phyloP scores from a whole-genome alignment of 352 stramenopile species.

The Phytophthora ramorum region DNA sequence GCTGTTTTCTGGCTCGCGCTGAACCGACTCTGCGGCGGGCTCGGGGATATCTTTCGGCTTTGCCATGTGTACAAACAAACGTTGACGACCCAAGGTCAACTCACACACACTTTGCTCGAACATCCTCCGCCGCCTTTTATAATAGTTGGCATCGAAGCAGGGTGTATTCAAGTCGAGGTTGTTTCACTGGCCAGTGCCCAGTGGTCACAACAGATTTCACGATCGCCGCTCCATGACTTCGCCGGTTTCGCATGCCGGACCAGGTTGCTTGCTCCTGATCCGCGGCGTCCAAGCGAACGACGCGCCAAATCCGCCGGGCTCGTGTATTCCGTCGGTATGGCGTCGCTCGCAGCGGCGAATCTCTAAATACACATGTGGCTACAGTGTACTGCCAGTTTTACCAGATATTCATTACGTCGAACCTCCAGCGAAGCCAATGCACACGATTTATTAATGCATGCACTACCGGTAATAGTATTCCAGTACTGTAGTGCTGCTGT shows the following conservation, averaged over 20 bases:
- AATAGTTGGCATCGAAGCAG: constrained; percentile 3
- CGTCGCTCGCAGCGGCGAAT: not conserved
- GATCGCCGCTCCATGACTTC: not conserved
- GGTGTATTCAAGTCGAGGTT: not conserved
- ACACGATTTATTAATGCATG: too few relatives aligned
- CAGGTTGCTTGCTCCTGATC: not conserved
- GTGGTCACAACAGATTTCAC: constrained; percentile 13
- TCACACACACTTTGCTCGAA: not conserved
- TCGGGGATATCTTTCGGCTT: constrained; percentile 24
- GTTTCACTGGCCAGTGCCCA: constrained; percentile 6
- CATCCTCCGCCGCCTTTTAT: not conserved
- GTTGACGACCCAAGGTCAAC: constrained; percentile 18
- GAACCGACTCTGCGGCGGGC: constrained; percentile 13
- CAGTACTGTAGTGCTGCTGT: not conserved
- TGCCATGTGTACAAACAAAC: constrained; percentile 2
- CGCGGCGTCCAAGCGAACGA: not conserved
- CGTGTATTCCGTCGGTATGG: constrained; percentile 11
- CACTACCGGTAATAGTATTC: too few relatives aligned
- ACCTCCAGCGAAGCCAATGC: not conserved
- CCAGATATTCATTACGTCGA: too few relatives aligned
- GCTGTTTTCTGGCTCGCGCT: constrained; percentile 6
- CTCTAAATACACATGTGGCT: not conserved
- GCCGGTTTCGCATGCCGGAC: not conserved
- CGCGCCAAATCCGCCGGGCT: not conserved
- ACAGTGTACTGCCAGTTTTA: not conserved